Base-by-base conservation (phyloP, 2,329 filamentous ascomycete species). In the Ceratocystiopsis brevicomis region DNA sequence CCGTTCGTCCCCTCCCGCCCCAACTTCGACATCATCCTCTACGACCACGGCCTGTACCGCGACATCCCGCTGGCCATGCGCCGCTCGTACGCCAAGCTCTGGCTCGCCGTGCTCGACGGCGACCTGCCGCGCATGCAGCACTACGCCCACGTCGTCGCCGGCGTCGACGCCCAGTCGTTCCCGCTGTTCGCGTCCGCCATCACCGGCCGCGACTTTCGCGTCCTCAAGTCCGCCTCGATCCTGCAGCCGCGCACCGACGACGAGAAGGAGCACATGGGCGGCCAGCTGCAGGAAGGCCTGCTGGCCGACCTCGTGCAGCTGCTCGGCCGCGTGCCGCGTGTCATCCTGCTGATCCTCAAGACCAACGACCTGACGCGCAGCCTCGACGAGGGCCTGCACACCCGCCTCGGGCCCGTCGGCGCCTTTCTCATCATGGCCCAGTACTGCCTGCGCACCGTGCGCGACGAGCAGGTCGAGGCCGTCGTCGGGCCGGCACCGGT, bases 311-410 rank as follows among this genome's bases (percentile, higher is more conserved):
- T 98, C 8, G 84, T 98, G 9, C 78, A 87, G 51, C 67, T 98
- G 51, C 73, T 98, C 6, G 84, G 85, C 40, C 76, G 84, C 53
- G 87, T 98, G 8, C 90, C 90, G 1, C 69, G 86, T 38, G 84
- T 98, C 50, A 94, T 98, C 44, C 69, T 98, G 13, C 67, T 98
- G 25, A 96, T 98, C 51, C 69, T 98, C 48, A 98, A 98, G 64
- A 98, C 90, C 3, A 98, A 98, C 58, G 90, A 98, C 61, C 66
- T 98, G 36, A 98, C 90, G 15, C 77, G 90, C 50, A 90, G 81
- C 53, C 71, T 98, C 16, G 90, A 98, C 57, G 90, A 98, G 65
- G 87, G 81, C 55, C 66, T 92, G 35, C 80, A 87, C 44, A 90
- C 83, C 0, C 68, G 72, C 8, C 70, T 73, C 48, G 77, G 77